A percentile compares a stretch with the other conserved stretches of the same genome.
Conservation (phyloP, 2,329 filamentous ascomycete genomes). For the Fusarium napiforme region DNA sequence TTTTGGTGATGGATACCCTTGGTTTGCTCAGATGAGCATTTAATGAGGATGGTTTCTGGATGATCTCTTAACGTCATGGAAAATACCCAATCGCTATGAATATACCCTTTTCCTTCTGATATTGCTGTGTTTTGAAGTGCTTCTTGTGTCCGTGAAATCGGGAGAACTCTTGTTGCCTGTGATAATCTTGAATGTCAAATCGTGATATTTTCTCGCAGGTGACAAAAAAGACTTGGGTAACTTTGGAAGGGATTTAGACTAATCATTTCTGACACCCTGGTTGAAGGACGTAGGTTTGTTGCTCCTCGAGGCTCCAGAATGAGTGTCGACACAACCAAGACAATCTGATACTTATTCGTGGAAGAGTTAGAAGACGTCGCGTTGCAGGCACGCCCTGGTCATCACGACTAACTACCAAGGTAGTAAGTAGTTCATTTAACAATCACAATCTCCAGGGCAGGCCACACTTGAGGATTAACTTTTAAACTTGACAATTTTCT, state of each 20-base stretch:
- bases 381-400: neutral
- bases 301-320: neutral
- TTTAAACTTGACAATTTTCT: slow-evolving; percentile 40
- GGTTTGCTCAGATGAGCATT: slow-evolving; percentile 14
- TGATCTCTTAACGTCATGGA: slow-evolving; percentile 13
- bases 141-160: neutral
- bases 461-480: slow-evolving; percentile 27
- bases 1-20: slow-evolving; percentile 30
- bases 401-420: neutral
- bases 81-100: slow-evolving; percentile 40
- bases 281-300: neutral
- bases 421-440: neutral
- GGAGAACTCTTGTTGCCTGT: neutral
- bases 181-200: neutral
- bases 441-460: slow-evolving; percentile 7
- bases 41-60: slow-evolving; percentile 28
- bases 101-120: slow-evolving; percentile 1
- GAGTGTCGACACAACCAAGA: neutral
- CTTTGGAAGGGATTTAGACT: too few relatives aligned
- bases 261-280: too few relatives aligned
- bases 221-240: neutral
- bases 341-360: neutral
- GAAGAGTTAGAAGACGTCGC: neutral
- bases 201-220: neutral
- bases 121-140: neutral